These are phyloP conservation scores for Clonostachys solani DNA, from an alignment of 2,329 filamentous ascomycete genomes.

Conservation along the genomic window DNA sequence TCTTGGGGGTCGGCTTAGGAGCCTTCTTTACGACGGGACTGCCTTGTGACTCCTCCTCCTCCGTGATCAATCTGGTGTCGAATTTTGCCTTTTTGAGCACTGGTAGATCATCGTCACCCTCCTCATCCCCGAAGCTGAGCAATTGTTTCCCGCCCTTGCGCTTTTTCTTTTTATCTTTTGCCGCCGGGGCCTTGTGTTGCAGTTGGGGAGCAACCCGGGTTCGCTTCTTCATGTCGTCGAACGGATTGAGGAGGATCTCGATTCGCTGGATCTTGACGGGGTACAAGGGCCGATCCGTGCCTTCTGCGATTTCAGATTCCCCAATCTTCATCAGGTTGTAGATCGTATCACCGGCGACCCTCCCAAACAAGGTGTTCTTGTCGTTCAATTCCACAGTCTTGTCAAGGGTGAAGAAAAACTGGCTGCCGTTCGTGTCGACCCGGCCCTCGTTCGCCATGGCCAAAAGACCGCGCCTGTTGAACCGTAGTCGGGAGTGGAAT, in stretches of 20 bases:
- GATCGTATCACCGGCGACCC: slow-evolving; percentile 89
- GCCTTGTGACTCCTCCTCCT: slow-evolving; percentile 26
- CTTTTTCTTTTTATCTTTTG: slow-evolving; percentile 63
- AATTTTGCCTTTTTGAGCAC: slow-evolving; percentile 74
- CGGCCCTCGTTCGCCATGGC: slow-evolving; percentile 92
- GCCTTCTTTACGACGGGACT: slow-evolving; percentile 19
- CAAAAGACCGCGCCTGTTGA: slow-evolving; percentile 82
- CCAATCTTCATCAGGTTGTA: slow-evolving; percentile 95
- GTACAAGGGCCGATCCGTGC: slow-evolving; percentile 79
- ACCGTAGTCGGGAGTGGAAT: slow-evolving; percentile 87
- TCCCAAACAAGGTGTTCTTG: slow-evolving; percentile 90
- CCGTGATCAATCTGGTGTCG: slow-evolving; percentile 69
- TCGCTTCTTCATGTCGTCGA: slow-evolving; percentile 74
- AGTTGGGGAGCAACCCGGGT: slow-evolving; percentile 40
- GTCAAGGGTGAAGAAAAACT: slow-evolving; percentile 94
- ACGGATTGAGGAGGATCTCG: slow-evolving; percentile 78
- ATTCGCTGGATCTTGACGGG: slow-evolving; percentile 71
- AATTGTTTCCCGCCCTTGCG: slow-evolving; percentile 72
- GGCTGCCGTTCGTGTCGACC: slow-evolving; percentile 81
- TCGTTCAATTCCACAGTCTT: slow-evolving; percentile 81
- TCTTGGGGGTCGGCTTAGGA: slow-evolving; percentile 14
- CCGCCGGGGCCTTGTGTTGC: slow-evolving; percentile 22
- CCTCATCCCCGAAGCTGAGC: slow-evolving; percentile 72
- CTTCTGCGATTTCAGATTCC: slow-evolving; percentile 76
- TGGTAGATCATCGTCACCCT: slow-evolving; percentile 46